A percentile compares a stretch with the other conserved stretches of the same genome.
These are phyloP conservation scores for Cladorrhinum sp. DNA, from an alignment of 2,329 filamentous ascomycete species.

Conservation along the genomic window DNA sequence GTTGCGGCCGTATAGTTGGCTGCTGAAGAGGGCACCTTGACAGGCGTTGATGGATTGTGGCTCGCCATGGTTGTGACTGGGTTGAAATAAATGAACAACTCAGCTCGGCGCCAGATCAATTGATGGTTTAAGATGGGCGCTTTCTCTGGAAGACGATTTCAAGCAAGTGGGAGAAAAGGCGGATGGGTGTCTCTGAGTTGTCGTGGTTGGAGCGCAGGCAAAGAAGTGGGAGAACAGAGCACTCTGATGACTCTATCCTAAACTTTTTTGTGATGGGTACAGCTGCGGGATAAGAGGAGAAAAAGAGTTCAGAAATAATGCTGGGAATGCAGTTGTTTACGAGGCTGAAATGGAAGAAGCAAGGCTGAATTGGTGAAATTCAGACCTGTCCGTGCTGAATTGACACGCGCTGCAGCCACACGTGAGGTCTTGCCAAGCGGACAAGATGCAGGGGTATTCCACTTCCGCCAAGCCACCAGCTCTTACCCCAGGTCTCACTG, in stretches of 20 bases:
- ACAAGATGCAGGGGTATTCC: not conserved
- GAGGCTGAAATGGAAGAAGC: constrained; percentile 10
- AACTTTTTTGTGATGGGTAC: not conserved
- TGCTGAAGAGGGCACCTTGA: constrained; percentile 59
- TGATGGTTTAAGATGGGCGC: not conserved
- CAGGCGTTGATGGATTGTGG: constrained; percentile 48
- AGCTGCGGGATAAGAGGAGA: not conserved
- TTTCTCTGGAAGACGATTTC: too few species aligned
- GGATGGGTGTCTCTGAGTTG: too few species aligned
- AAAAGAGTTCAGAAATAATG: not conserved
- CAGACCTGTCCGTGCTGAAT: not conserved
- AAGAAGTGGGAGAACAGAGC: too few species aligned
- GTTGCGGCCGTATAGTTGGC: constrained; percentile 59
- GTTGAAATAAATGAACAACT: too few species aligned
- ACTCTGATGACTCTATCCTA: not conserved
- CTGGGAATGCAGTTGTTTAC: not conserved
- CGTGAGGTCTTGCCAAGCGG: constrained; percentile 1
- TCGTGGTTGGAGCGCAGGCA: too few species aligned
- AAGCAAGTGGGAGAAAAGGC: too few species aligned
- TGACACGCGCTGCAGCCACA: not conserved
- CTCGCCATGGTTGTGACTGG: constrained; percentile 23
- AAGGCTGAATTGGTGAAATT: constrained; percentile 10
- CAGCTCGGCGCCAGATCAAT: too few species aligned
- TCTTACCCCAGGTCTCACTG: too few species aligned
- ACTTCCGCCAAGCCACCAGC: not conserved